A percentile compares a stretch with the other conserved stretches of the same genome.
Evolutionary conservation across 768 basidiomycete genomes (phyloP).

Genomic region (Tylopilus plumbeoviolaceoides): DNA sequence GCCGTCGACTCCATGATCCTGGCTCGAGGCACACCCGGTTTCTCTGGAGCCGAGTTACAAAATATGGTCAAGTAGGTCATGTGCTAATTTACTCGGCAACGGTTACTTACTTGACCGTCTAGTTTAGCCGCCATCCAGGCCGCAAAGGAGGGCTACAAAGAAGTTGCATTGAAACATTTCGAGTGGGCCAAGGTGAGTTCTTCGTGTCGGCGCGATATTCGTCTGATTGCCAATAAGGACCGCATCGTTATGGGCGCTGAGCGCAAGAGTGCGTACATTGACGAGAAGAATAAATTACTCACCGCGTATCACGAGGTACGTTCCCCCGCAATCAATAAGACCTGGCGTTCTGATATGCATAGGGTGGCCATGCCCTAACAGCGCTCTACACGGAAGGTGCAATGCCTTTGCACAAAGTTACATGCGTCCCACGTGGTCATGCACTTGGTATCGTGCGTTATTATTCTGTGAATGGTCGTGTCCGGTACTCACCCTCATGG

Average conservation of each 20-base stretch:
- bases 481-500: slow-evolving; percentile 10
- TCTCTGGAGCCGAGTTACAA: slow-evolving; percentile 95
- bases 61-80: slow-evolving; percentile 88
- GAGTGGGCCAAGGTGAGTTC: slow-evolving; percentile 93
- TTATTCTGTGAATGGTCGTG: neutral
- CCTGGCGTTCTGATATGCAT: slow-evolving; percentile 11
- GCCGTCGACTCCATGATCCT: slow-evolving; percentile 85
- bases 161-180: slow-evolving; percentile 78
- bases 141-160: slow-evolving; percentile 71
- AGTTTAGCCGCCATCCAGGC: slow-evolving; percentile 94
- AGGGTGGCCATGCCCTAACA: slow-evolving; percentile 93
- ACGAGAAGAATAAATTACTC: slow-evolving; percentile 78
- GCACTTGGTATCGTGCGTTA: slow-evolving; percentile 78
- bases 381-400: slow-evolving; percentile 93
- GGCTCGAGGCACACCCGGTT: slow-evolving; percentile 92
- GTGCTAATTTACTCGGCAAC: neutral
- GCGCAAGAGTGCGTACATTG: slow-evolving; percentile 84
- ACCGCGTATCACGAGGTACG: slow-evolving; percentile 95
- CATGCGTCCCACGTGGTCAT: slow-evolving; percentile 94
- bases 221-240: slow-evolving; percentile 46
- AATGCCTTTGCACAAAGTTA: slow-evolving; percentile 97
- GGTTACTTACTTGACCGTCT: slow-evolving; percentile 1
- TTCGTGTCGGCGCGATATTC: neutral
- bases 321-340: neutral
- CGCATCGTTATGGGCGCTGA: slow-evolving; percentile 97